Base-by-base conservation (phyloP, 768 basidiomycete species). In the Serendipita sp. region DNA sequence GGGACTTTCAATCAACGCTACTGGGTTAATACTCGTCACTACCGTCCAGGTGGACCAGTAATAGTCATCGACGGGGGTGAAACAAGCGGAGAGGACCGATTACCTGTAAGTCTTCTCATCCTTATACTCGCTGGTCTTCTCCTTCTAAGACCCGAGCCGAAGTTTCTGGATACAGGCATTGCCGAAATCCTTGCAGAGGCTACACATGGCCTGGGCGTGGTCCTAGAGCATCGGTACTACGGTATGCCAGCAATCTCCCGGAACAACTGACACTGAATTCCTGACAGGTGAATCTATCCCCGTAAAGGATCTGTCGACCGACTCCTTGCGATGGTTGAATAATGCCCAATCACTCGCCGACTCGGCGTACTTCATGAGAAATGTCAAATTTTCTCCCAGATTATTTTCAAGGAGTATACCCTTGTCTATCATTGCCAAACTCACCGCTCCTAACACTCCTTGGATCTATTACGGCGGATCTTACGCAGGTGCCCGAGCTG, bases 391-490 rank as follows among this genome's bases (percentile, higher is more conserved):
- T 67, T 3, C 71, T 71, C 17, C 66, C 65, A 1, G 48, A 72
- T 45, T 58, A n/a, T 58, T 58, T n/a, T 24, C 53, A 9, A 33
- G 11, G 9, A 11, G 11, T 17, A 31, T 58, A 22, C 31, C 53
- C 2, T 3, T 3, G 17, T 72, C 77, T 4, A 86, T 82, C 1
- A 81, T 93, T 56, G 73, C 79, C 1, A 80, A 88, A 68, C 68
- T 90, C 66, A 86, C 85, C 17, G 80, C 89, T 11, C 81, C 86
- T 17, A 75, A 74, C 30, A 85, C 85, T 1, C 88, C 89, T 7
- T 92, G 90, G 90, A 90, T 92, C 62, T 92, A 95, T 71, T 95
- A 95, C 68, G 95, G 95, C 14, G 87, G 88, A 5, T 92, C 89
- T 0, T 95, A 95, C 67, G 92, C 92, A 9, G 94, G 94, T 64